Conservation (phyloP, 495 filamentous ascomycete genomes). For the Pyronema omphalodes region DNA sequence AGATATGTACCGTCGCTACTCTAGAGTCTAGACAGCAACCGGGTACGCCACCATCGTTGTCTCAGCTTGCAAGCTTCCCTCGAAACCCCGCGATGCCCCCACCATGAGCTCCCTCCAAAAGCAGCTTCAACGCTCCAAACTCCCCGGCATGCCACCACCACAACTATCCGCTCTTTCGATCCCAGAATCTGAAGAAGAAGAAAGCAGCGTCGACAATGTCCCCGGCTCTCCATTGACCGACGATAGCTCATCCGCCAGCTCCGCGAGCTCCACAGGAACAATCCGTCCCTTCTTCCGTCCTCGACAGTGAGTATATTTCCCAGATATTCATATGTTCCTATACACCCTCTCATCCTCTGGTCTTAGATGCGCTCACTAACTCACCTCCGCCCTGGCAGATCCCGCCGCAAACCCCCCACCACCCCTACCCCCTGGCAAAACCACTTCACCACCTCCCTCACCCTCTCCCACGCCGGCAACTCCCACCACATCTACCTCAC, state of each 20-base stretch:
- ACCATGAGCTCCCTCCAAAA: conserved; percentile 77
- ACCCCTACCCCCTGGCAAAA: conserved; percentile 57
- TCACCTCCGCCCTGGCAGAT: conserved; percentile 1
- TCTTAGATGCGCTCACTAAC: conserved; percentile 2
- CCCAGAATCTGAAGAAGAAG: conserved; percentile 35
- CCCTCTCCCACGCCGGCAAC: conserved; percentile 25
- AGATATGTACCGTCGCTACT: too few species aligned
- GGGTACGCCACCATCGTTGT: too few species aligned
- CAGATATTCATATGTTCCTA: background rate
- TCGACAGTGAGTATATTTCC: conserved; percentile 11
- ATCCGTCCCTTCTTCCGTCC: conserved; percentile 43
- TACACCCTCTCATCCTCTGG: background rate
- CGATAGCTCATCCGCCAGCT: conserved; percentile 21
- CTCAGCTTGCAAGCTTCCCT: too few species aligned
- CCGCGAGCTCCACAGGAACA: conserved; percentile 68
- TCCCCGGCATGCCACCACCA: conserved; percentile 31
- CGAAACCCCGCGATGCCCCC: background rate
- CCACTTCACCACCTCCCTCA: conserved; percentile 41
- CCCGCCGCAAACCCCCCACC: conserved; percentile 23
- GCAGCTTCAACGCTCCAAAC: conserved; percentile 63
- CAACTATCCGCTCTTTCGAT: conserved; percentile 7
- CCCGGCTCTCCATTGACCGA: conserved; percentile 16
- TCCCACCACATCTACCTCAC: conserved; percentile 77
- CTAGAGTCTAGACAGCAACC: too few species aligned
- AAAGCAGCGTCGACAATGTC: conserved; percentile 5